Evolutionary conservation across 1,284 basidiomycete species (phyloP), one percentile per base, ranked within the genome.

Genomic region (Anthracocystis setariae): DNA sequence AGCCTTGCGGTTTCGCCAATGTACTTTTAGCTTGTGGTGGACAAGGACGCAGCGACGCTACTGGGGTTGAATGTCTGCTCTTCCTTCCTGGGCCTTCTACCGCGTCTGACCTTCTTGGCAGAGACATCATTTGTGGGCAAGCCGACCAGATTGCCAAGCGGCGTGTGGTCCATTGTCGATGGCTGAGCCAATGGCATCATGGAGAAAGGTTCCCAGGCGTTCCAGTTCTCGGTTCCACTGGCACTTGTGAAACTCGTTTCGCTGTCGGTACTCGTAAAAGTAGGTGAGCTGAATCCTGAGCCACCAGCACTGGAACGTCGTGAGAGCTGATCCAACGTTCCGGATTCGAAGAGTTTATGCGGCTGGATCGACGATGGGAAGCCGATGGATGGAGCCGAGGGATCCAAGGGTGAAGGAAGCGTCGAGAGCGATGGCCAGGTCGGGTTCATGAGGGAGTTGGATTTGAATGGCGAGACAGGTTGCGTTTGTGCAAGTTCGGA

Each of bases 401-500:
- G 48, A 24, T 67, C 64, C 23, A 67, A 24, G 18, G 60, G 56
- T 40, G 46, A 44, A 5, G 66, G 54, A 29, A 29, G 29, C 29
- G 29, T 29, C 29, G 29, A 29, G 5, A 54, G 44, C 40, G 68
- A 49, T 1, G 62, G 46, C n/a, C 57, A 43, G 45, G 38, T 62
- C 62, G 62, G 62, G 48, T 59, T 55, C 58, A 66, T 66, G 58
- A 72, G 62, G 7, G 59, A 58, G 13, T 63, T 62, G 43, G 61
- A 47, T 54, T 72, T 72, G 69, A 72, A 72, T 0, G 69, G 69
- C 21, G 69, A 72, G 9, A 71, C 57, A 2, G 62, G 59, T 46
- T 66, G 29, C 29, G 29, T 12, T 29, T 5, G 53, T 2, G 44
- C 27, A 40, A 56, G 12, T 8, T 64, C 68, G 1, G 62, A 53